Conservation (phyloP, 768 basidiomycete genomes). For the Tephrocybe sp. region DNA sequence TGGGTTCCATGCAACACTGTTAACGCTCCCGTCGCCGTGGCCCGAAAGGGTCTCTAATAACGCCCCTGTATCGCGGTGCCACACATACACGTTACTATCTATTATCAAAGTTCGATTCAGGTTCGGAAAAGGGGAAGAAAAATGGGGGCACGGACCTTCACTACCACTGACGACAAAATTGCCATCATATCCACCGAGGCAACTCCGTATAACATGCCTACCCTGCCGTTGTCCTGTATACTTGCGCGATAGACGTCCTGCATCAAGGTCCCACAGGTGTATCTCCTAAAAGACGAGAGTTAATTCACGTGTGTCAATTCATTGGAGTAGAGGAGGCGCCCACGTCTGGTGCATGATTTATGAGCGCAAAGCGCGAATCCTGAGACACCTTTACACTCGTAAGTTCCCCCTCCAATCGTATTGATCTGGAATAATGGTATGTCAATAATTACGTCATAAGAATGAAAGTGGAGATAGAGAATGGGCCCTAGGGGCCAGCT, state of each 20-base stretch:
- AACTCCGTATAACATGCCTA: slow-evolving; percentile 85
- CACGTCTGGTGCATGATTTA: slow-evolving; percentile 88
- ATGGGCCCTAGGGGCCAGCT: no score
- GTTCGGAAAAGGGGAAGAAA: slow-evolving; percentile 5
- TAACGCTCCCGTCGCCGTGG: slow-evolving; percentile 89
- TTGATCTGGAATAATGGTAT: slow-evolving; percentile 43
- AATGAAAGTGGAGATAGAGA: neutral
- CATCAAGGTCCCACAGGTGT: slow-evolving; percentile 79
- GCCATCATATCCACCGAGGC: slow-evolving; percentile 88
- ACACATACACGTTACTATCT: slow-evolving; percentile 95
- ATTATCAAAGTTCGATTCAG: slow-evolving; percentile 14
- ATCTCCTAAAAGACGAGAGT: slow-evolving; percentile 67
- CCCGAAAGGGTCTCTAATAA: slow-evolving; percentile 88
- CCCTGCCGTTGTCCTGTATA: slow-evolving; percentile 87
- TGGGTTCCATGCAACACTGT: slow-evolving; percentile 96
- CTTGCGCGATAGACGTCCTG: slow-evolving; percentile 70
- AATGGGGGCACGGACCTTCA: slow-evolving; percentile 85
- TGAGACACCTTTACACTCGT: slow-evolving; percentile 86
- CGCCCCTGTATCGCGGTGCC: slow-evolving; percentile 85
- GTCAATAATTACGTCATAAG: slow-evolving; percentile 1
- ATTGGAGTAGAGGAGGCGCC: slow-evolving; percentile 28
- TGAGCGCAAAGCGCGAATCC: slow-evolving; percentile 83
- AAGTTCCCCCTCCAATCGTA: slow-evolving; percentile 73
- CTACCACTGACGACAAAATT: slow-evolving; percentile 93
- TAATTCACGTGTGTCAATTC: slow-evolving; percentile 15